Conservation (phyloP, 768 basidiomycete species). For the Polyporus arcularius region DNA sequence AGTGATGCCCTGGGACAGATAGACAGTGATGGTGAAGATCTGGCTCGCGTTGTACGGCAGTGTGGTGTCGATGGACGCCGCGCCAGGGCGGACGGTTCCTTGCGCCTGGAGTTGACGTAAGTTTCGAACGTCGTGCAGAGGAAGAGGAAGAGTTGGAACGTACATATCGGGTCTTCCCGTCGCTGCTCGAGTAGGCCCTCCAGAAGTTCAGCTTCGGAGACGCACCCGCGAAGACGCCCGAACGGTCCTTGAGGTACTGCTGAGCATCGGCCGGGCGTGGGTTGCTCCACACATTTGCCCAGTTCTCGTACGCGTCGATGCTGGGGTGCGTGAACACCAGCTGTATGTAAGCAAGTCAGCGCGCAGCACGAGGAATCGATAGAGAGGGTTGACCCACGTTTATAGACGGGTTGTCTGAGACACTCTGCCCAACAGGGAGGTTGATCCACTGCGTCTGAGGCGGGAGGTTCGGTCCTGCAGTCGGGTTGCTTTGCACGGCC, state of each 20-base stretch:
- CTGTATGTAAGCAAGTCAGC: conserved; percentile 26
- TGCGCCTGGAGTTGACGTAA: conserved; percentile 42
- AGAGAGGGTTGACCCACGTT: conserved; percentile 44
- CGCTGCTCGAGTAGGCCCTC: conserved; percentile 50
- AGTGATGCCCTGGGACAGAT: conserved; percentile 60
- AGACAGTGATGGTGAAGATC: conserved; percentile 64
- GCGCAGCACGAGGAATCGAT: not conserved
- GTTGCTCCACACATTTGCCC: conserved; percentile 56
- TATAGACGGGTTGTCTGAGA: conserved; percentile 64
- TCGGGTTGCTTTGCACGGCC: conserved; percentile 47
- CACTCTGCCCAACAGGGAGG: conserved; percentile 58
- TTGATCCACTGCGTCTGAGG: conserved; percentile 53
- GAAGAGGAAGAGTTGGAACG: conserved; percentile 13
- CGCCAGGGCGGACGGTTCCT: conserved; percentile 65
- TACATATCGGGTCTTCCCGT: conserved; percentile 51
- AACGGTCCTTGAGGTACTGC: conserved; percentile 52
- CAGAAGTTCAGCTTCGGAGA: conserved; percentile 68
- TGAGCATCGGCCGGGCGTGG: conserved; percentile 57
- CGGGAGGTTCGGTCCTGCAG: conserved; percentile 49
- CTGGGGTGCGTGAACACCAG: conserved; percentile 65
- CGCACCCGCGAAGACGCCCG: conserved; percentile 57
- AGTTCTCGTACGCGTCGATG: conserved; percentile 67
- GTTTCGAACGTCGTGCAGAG: not conserved
- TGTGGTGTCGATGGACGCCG: conserved; percentile 48
- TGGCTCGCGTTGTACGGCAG: conserved; percentile 53